Conservation (phyloP, 2,329 filamentous ascomycete genomes). For the Graphilbum ipis-grandicollis region DNA sequence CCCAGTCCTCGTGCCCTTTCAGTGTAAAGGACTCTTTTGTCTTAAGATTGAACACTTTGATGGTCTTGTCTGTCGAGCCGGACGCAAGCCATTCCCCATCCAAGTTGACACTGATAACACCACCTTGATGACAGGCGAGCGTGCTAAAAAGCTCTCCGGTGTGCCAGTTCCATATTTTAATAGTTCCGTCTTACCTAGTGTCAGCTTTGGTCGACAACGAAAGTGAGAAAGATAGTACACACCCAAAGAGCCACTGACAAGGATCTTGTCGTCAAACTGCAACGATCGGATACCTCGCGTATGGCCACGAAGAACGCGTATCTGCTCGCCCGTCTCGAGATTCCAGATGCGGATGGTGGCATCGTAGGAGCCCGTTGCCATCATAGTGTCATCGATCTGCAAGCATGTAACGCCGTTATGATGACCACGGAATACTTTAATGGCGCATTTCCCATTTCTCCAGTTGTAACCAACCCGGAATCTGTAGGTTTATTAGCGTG, state of each 20-base stretch:
- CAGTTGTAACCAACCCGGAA: constrained; percentile 96
- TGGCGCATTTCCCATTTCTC: constrained; percentile 83
- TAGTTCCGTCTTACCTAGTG: constrained; percentile 47
- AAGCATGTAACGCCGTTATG: constrained; percentile 62
- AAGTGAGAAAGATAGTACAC: neutral
- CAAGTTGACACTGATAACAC: constrained; percentile 78
- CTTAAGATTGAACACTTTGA: constrained; percentile 86
- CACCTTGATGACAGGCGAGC: constrained; percentile 60
- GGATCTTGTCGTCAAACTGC: constrained; percentile 81
- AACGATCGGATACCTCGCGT: constrained; percentile 69
- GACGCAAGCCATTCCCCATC: constrained; percentile 71
- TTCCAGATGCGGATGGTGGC: constrained; percentile 94
- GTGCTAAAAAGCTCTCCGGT: constrained; percentile 77
- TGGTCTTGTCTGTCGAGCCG: constrained; percentile 73
- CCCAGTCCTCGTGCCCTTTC: constrained; percentile 80
- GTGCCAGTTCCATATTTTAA: constrained; percentile 94
- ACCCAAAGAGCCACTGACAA: constrained; percentile 69
- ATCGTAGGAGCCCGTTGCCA: constrained; percentile 92
- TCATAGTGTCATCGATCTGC: constrained; percentile 61
- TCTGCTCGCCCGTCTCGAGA: constrained; percentile 68
- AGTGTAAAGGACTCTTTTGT: constrained; percentile 66
- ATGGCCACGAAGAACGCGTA: constrained; percentile 74
- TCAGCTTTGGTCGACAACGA: neutral
- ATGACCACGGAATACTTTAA: constrained; percentile 70
- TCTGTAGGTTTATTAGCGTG: neutral